Evolutionary conservation across 2,329 filamentous ascomycete genomes (phyloP), one percentile per base, ranked within the genome.

Genomic region (Bipolaris cookei): DNA sequence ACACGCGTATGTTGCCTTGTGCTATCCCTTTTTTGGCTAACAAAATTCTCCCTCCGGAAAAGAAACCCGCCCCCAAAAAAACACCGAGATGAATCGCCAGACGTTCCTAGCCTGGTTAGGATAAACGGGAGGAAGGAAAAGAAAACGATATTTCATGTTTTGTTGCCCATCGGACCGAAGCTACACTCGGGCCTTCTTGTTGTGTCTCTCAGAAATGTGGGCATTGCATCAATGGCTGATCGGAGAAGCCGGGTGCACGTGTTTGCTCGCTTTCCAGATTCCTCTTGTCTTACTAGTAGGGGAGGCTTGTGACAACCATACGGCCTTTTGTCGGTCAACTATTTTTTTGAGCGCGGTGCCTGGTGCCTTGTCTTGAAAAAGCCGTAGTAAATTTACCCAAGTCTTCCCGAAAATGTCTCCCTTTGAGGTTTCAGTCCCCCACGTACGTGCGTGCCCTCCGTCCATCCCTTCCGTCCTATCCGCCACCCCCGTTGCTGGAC

Each of bases 181-280:
- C 20, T 6, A 13, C 14, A 20, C 38, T 51, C 48, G 48, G 48
- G 20, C 48, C 48, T 18, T 51, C 35, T 44, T 25, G 20, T 42
- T 28, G 14, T 43, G 3, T 30, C 34, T 35, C 34, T 35, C 6
- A 14, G 13, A 14, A 28, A 23, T n/a, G 14, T 25, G 34, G 5
- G 32, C 28, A 44, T 10, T 20, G 20, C 20, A 37, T 37, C 32
- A 21, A 20, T 48, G 32, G 34, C n/a, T 21, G 32, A 48, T 48
- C 34, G 34, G 32, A 48, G 34, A 25, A 37, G 45, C 45, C 45
- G 20, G 45, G 45, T 48, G 45, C 45, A 48, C 39, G 13, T 34
- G 52, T 55, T n/a, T 35, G 21, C 41, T 50, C 16, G 6, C 39
- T n/a, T 43, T 49, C 28, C 32, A 23, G 23, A 6, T 43, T 48